Conservation (phyloP, 1,284 basidiomycete genomes). For the Tausonia pullulans region DNA sequence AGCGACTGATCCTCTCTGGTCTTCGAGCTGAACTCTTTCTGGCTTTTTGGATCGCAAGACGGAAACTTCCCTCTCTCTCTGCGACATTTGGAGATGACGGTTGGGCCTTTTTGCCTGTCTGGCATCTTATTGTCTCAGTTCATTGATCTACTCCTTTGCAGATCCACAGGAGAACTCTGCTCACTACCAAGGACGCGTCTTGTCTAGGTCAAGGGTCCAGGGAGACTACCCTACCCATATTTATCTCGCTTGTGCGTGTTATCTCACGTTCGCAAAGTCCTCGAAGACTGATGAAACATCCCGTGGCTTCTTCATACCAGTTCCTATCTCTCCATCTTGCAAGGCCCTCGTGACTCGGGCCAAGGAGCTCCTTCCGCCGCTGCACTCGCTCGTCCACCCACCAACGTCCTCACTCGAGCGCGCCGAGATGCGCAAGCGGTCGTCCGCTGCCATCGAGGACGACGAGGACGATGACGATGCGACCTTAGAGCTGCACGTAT, state of each 20-base stretch:
- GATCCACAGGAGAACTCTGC: background rate
- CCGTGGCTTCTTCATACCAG: background rate
- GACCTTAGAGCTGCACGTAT: slow-evolving; percentile 2
- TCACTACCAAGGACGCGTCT: background rate
- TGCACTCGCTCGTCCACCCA: slow-evolving; percentile 6
- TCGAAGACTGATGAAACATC: background rate
- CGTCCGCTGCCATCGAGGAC: background rate
- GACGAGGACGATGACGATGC: background rate
- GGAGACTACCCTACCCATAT: slow-evolving; percentile 12
- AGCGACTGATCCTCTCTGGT: background rate
- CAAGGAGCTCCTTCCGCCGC: background rate
- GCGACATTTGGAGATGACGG: background rate
- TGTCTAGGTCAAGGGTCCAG: slow-evolving; percentile 5
- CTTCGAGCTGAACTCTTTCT: background rate
- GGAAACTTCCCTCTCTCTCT: slow-evolving; percentile 1
- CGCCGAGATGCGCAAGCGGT: background rate
- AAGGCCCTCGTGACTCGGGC: background rate
- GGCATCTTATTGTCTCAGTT: no score
- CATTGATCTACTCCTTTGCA: no score
- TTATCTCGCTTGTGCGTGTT: slow-evolving; percentile 4
- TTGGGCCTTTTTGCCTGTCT: background rate
- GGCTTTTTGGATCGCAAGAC: background rate
- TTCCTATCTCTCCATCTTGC: slow-evolving; percentile 2
- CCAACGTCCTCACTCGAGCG: background rate
- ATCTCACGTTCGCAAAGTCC: background rate